Base-by-base conservation (phyloP, 192 early-diverging fungal species). In the Thamnidium elegans region DNA sequence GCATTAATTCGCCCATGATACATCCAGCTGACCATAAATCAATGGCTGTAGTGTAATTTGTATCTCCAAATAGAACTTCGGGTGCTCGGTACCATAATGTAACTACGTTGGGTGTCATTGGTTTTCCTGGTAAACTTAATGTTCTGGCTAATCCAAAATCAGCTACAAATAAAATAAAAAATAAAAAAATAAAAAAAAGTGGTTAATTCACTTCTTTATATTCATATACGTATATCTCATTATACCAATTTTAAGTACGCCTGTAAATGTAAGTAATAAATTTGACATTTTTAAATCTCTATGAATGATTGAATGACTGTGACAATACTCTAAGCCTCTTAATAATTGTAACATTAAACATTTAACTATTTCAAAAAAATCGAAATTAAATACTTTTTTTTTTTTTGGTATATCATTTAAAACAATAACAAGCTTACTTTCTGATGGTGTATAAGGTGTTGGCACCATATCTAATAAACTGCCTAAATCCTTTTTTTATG, bases 31-130 rank as follows among this genome's bases (percentile, higher is more conserved):
- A 90, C 92, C 92, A 94, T 76, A 93, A 79, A 71, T 94, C 92
- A 1, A 91, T 77, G 3, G 91, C 86, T 1, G 77, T 79, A 8
- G 87, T 84, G 72, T 94, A 94, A 26, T 72, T 73, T n/a, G 78
- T 79, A 9, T 84, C 81, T 7, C 92, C 92, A 47, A 91, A 75
- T 2, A 94, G 68, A 0, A 94, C 74, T 73, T 93, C 91, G 2
- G 92, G 92, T 7, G 89, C 79, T 6, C 92, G 82, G 70, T 94
- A 94, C 92, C 92, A 94, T 6, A 94, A 70, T 3, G 92, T 94
- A 2, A 92, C 90, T 7, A 94, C 91, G 26, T 83, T 82, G 0
- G 90, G 92, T 3, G 91, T 93, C 89, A 93, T 89, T 7, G 88
- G 85, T 32, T 77, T 71, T 2, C 63, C 50, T 1, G 92, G 87